phyloP scores from a whole-genome alignment of 2,329 filamentous ascomycete species.

The Alternaria metachromatica region DNA sequence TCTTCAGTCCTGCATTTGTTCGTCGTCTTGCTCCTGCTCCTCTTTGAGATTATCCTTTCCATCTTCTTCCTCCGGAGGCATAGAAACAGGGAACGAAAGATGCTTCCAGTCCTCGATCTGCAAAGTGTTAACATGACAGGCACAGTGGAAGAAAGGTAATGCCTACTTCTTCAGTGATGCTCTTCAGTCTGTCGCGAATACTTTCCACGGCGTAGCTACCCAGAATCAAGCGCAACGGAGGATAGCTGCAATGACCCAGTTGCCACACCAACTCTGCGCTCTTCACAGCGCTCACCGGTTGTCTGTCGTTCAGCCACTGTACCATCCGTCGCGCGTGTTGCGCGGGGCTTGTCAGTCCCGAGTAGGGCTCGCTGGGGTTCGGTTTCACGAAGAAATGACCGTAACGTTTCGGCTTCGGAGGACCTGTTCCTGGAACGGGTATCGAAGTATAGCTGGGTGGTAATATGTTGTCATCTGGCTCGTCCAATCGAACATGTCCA shows the following conservation, averaged over 20 bases:
- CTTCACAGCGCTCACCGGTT: slow-evolving; percentile 91
- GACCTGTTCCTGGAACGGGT: slow-evolving; percentile 41
- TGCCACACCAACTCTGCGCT: slow-evolving; percentile 94
- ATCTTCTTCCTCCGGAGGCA: slow-evolving; percentile 29
- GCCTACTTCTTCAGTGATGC: slow-evolving; percentile 86
- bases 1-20: slow-evolving; percentile 30
- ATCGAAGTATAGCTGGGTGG: slow-evolving; percentile 29
- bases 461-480: slow-evolving; percentile 63
- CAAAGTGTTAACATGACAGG: neutral
- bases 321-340: slow-evolving; percentile 90
- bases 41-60: slow-evolving; percentile 22
- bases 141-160: neutral
- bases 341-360: slow-evolving; percentile 77
- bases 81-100: slow-evolving; percentile 28
- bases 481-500: slow-evolving; percentile 85
- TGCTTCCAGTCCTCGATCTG: slow-evolving; percentile 40
- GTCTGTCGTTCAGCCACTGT: slow-evolving; percentile 90
- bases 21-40: slow-evolving; percentile 32
- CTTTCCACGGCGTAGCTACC: slow-evolving; percentile 96
- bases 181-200: slow-evolving; percentile 85
- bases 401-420: slow-evolving; percentile 72
- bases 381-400: slow-evolving; percentile 92
- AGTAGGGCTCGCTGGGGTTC: slow-evolving; percentile 77
- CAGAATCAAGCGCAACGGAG: slow-evolving; percentile 82
- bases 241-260: slow-evolving; percentile 92